Conservation (phyloP, 2,329 filamentous ascomycete genomes). For the Dendrostoma leiphaemia region DNA sequence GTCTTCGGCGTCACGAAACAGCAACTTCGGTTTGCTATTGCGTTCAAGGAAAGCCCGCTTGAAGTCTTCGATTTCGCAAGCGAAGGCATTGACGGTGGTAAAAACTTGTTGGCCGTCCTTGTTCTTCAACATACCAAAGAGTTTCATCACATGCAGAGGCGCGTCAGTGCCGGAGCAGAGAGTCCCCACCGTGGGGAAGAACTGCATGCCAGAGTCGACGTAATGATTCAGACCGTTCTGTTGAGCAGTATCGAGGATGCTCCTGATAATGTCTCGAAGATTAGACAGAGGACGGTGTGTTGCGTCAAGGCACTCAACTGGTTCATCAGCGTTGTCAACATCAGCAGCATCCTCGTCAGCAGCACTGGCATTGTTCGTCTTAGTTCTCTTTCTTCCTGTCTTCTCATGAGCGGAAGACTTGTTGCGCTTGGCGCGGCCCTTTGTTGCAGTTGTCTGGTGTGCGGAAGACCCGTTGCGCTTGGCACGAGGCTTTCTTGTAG, state of each 20-base stretch:
- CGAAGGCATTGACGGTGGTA: constrained; percentile 47
- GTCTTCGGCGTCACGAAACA: constrained; percentile 61
- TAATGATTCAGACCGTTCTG: background rate
- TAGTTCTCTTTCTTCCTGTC: background rate
- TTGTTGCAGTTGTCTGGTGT: no score
- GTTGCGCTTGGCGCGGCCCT: no score
- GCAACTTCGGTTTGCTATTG: constrained; percentile 50
- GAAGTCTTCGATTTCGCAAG: constrained; percentile 60
- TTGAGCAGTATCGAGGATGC: background rate
- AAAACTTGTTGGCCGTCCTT: constrained; percentile 2
- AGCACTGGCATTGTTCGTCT: background rate
- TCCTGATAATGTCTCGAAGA: constrained; percentile 2
- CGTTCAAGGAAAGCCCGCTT: constrained; percentile 65
- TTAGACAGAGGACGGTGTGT: background rate
- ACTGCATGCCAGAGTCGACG: background rate
- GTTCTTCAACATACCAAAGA: constrained; percentile 16
- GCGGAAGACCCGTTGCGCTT: no score
- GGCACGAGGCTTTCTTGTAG: no score
- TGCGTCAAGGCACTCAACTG: background rate
- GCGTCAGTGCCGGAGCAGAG: constrained; percentile 79
- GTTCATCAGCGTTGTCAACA: background rate
- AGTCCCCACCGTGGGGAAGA: constrained; percentile 52
- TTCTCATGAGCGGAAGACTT: background rate
- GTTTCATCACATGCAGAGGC: constrained; percentile 56
- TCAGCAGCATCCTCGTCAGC: background rate